These are phyloP conservation scores for Psidium friedrichsthalianum DNA, from an alignment of 345 rosid genomes.

Conservation along the genomic window DNA sequence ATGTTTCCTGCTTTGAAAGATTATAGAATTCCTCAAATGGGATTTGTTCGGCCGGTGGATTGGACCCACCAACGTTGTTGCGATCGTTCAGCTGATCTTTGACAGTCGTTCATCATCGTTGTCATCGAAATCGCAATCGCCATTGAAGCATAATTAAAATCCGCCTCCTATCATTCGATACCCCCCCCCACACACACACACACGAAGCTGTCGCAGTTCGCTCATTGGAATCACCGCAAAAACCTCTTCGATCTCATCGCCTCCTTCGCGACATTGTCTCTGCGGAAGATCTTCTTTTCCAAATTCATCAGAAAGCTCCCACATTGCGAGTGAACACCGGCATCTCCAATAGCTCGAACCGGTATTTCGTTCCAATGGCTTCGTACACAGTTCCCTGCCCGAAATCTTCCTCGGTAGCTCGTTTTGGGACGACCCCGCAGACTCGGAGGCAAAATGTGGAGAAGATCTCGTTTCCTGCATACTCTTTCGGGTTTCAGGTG, in stretches of 20 bases:
- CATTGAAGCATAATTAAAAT: background rate
- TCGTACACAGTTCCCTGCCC: conserved; percentile 52
- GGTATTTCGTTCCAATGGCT: conserved; percentile 28
- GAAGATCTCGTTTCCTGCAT: conserved; percentile 13
- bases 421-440: conserved; percentile 28
- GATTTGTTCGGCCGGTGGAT: background rate
- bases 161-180: background rate
- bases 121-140: background rate
- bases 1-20: background rate
- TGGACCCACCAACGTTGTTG: background rate
- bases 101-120: background rate
- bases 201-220: background rate
- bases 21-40: background rate
- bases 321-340: background rate
- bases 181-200: background rate
- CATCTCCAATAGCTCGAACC: background rate
- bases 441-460: conserved; percentile 2
- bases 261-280: background rate
- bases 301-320: background rate
- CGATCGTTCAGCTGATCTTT: background rate
- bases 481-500: conserved; percentile 7
- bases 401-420: conserved; percentile 35
- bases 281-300: background rate
- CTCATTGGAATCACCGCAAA: background rate
- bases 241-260: conserved; percentile 1